These are phyloP conservation scores for Phylloporus rhodoxanthus DNA, from an alignment of 768 basidiomycete species.

Conservation along the genomic window DNA sequence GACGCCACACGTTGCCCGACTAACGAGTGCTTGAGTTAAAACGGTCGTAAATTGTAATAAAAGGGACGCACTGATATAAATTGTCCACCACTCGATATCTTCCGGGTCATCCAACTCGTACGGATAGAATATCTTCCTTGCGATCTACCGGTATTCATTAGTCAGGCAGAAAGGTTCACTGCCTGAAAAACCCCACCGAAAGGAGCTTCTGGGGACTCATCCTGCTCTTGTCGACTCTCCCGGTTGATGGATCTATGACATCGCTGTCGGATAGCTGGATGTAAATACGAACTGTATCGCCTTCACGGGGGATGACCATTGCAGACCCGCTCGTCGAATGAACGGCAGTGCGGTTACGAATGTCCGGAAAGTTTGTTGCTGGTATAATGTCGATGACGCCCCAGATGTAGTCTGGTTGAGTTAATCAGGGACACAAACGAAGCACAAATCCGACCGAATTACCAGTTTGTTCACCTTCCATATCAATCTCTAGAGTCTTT, in stretches of 20 bases:
- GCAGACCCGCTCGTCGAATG: slow-evolving; percentile 65
- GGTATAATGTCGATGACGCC: slow-evolving; percentile 71
- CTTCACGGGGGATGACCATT: slow-evolving; percentile 72
- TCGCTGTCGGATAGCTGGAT: slow-evolving; percentile 55
- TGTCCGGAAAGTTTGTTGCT: slow-evolving; percentile 74
- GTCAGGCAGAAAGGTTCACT: neutral
- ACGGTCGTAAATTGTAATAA: neutral
- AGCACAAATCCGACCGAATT: neutral
- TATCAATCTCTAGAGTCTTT: slow-evolving; percentile 37
- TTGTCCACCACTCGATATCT: slow-evolving; percentile 66
- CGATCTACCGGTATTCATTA: slow-evolving; percentile 36
- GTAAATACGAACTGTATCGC: slow-evolving; percentile 63
- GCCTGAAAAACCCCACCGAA: slow-evolving; percentile 33
- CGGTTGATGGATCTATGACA: slow-evolving; percentile 38
- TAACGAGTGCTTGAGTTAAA: slow-evolving; percentile 16
- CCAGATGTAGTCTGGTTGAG: slow-evolving; percentile 65
- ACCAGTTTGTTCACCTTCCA: slow-evolving; percentile 49
- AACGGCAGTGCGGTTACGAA: slow-evolving; percentile 57
- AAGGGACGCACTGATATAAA: slow-evolving; percentile 52
- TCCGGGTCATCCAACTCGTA: slow-evolving; percentile 45
- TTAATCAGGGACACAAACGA: neutral
- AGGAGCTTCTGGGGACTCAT: slow-evolving; percentile 48
- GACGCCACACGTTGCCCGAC: slow-evolving; percentile 75
- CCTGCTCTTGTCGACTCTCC: slow-evolving; percentile 49
- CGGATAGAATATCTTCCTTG: slow-evolving; percentile 50